Evolutionary conservation across 2,329 filamentous ascomycete species (phyloP).

Genomic region (Colletotrichum sublineola): DNA sequence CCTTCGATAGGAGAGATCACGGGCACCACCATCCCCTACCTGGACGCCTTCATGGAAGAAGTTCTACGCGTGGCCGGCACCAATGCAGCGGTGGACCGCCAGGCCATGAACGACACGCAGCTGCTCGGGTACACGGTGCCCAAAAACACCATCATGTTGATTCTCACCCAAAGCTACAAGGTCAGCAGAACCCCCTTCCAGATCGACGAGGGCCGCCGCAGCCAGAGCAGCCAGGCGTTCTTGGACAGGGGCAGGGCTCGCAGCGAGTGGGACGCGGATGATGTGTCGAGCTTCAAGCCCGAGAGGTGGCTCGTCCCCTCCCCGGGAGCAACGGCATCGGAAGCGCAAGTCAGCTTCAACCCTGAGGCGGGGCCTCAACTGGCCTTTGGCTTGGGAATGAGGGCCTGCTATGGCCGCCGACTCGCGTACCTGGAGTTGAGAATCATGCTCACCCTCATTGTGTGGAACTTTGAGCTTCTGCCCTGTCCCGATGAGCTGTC

Average conservation of each 20-base stretch:
- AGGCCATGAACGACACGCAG: conserved; percentile 45
- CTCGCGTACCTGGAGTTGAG: conserved; percentile 54
- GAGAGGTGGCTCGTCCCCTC: conserved; percentile 14
- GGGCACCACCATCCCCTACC: conserved; percentile 44
- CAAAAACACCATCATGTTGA: conserved; percentile 48
- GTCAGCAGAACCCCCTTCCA: conserved; percentile 46
- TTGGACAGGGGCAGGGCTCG: conserved; percentile 42
- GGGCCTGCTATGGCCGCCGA: conserved; percentile 55
- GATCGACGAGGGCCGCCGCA: conserved; percentile 48
- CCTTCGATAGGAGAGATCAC: conserved; percentile 45
- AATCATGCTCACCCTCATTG: conserved; percentile 51
- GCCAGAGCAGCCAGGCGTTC: conserved; percentile 37
- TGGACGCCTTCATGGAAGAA: conserved; percentile 50
- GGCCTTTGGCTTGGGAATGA: conserved; percentile 52
- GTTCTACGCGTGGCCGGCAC: conserved; percentile 46
- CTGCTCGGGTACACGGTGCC: conserved; percentile 47
- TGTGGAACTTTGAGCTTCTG: conserved; percentile 53
- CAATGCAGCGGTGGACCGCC: conserved; percentile 44
- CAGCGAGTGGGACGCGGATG: conserved; percentile 20
- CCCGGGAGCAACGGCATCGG: not conserved
- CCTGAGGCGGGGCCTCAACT: conserved; percentile 51
- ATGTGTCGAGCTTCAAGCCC: conserved; percentile 24
- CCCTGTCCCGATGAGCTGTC: no score
- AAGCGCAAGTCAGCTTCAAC: conserved; percentile 45
- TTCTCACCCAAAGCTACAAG: conserved; percentile 44